Evolutionary conservation across 2,329 filamentous ascomycete species (phyloP).

Genomic region (Beauveria rudraprayagi): DNA sequence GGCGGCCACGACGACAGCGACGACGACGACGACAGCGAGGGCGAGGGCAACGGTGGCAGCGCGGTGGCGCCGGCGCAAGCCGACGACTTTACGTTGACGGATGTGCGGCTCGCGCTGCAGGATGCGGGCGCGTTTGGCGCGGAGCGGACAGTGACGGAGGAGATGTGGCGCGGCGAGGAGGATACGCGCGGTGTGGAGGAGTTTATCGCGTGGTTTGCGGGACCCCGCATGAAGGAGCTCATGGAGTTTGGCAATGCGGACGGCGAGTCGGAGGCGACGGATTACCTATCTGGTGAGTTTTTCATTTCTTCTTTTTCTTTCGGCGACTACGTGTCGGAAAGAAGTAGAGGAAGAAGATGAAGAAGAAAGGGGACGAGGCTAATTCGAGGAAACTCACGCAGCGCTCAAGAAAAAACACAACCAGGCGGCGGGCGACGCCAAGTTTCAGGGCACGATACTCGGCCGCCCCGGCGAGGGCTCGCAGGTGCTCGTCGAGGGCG

Average conservation of each 20-base stretch:
- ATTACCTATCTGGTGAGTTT: slow-evolving; percentile 58
- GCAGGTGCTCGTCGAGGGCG: slow-evolving; percentile 71
- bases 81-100: slow-evolving; percentile 46
- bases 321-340: not conserved
- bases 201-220: slow-evolving; percentile 72
- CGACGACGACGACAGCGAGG: no score
- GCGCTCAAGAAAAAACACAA: slow-evolving; percentile 87
- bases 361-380: not conserved
- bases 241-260: slow-evolving; percentile 70
- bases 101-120: slow-evolving; percentile 79
- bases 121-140: slow-evolving; percentile 70
- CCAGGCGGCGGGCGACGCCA: slow-evolving; percentile 78
- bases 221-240: slow-evolving; percentile 70
- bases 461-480: slow-evolving; percentile 65
- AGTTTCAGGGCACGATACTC: slow-evolving; percentile 77
- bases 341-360: no score
- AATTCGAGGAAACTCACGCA: slow-evolving; percentile 22
- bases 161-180: slow-evolving; percentile 61
- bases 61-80: slow-evolving; percentile 35
- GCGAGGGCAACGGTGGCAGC: no score
- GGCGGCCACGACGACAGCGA: no score
- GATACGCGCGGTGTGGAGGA: slow-evolving; percentile 70
- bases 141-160: slow-evolving; percentile 57
- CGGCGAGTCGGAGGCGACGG: slow-evolving; percentile 53
- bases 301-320: no score